Conservation (phyloP, 345 rosid genomes). For the Populus alba region DNA sequence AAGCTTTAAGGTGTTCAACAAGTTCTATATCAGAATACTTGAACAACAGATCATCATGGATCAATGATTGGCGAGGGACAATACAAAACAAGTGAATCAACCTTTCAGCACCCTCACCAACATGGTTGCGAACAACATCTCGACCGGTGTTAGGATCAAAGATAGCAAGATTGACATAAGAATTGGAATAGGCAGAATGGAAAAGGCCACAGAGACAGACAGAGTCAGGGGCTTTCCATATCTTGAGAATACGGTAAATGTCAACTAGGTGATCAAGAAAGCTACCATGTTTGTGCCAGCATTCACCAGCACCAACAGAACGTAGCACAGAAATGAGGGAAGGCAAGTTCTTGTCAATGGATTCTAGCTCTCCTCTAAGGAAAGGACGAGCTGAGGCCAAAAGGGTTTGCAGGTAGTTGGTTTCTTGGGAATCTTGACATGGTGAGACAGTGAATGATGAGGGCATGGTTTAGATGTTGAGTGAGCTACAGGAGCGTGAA, state of each 20-base stretch:
- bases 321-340: slow-evolving; percentile 62
- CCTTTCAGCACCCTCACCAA: slow-evolving; percentile 78
- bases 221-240: slow-evolving; percentile 75
- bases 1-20: slow-evolving; percentile 52
- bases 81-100: slow-evolving; percentile 81
- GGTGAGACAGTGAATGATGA: not conserved
- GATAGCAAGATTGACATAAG: slow-evolving; percentile 86
- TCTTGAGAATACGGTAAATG: slow-evolving; percentile 71
- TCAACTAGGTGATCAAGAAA: slow-evolving; percentile 82
- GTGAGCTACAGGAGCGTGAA: too few species aligned
- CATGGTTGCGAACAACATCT: slow-evolving; percentile 72
- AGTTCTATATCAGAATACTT: slow-evolving; percentile 68
- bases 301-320: slow-evolving; percentile 95
- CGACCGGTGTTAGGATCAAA: slow-evolving; percentile 85
- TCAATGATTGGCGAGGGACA: slow-evolving; percentile 75
- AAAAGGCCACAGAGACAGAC: slow-evolving; percentile 92
- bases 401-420: slow-evolving; percentile 28
- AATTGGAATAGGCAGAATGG: slow-evolving; percentile 94
- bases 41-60: slow-evolving; percentile 81
- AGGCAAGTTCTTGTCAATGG: slow-evolving; percentile 58
- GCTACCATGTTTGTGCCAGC: slow-evolving; percentile 99
- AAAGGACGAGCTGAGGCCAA: slow-evolving; percentile 72
- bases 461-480: slow-evolving; percentile 2
- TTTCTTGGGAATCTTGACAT: not conserved
- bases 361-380: slow-evolving; percentile 81